These are phyloP conservation scores for Pleomassaria siparia DNA, from an alignment of 2,329 filamentous ascomycete species.

Conservation along the genomic window DNA sequence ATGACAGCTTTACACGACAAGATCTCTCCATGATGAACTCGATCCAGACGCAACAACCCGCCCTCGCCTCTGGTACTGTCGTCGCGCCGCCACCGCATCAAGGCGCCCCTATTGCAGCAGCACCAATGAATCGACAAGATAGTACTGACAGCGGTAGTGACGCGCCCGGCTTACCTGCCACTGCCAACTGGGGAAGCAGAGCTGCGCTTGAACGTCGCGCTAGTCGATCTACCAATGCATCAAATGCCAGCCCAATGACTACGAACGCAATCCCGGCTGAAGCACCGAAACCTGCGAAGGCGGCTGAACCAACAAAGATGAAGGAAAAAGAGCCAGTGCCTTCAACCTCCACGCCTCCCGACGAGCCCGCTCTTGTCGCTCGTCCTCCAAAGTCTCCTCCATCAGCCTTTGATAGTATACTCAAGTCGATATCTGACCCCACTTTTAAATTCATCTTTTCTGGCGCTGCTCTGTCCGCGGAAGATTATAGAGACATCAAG, in stretches of 20 bases:
- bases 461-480: constrained; percentile 39
- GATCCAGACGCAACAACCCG: constrained; percentile 74
- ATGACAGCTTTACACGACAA: constrained; percentile 92
- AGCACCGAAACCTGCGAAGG: constrained; percentile 29
- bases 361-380: constrained; percentile 16
- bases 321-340: constrained; percentile 26
- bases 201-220: constrained; percentile 69
- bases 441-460: constrained; percentile 60
- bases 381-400: constrained; percentile 20
- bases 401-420: constrained; percentile 37
- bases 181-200: constrained; percentile 86
- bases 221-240: constrained; percentile 79
- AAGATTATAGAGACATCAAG: constrained; percentile 55
- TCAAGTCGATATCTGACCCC: constrained; percentile 44
- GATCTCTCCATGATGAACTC: constrained; percentile 95
- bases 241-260: constrained; percentile 77
- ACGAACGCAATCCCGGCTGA: constrained; percentile 48
- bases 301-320: constrained; percentile 35
- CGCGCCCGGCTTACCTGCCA: constrained; percentile 85
- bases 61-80: constrained; percentile 56
- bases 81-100: constrained; percentile 55
- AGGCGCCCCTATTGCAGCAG: constrained; percentile 54
- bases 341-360: constrained; percentile 30
- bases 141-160: constrained; percentile 77
- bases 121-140: constrained; percentile 70